Evolutionary conservation across 2,329 filamentous ascomycete species (phyloP), one percentile per base, ranked within the genome.

Genomic region (Didymella glomerata): DNA sequence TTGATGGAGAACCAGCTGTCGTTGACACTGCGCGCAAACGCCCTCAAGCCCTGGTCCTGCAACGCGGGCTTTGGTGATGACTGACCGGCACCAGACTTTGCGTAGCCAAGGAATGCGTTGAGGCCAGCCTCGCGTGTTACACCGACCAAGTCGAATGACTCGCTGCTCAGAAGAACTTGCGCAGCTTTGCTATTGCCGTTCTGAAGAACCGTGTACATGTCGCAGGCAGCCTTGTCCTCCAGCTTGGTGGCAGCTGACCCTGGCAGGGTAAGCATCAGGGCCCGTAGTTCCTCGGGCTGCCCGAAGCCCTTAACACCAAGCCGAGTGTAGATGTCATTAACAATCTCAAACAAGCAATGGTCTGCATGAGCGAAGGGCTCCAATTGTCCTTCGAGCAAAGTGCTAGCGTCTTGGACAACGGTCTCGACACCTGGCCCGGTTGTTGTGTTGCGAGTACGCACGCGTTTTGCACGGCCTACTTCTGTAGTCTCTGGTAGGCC

Each of bases 381-480:
- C 13, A 88, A 74, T 47, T 84, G 83, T 54, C 85, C 80, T 63
- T 85, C 82, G 57, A 83, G 83, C 64, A 85, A 82, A 68, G 82
- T 85, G 18, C 78, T 78, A 45, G 80, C 78, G 59, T 87, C 85
- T 40, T 84, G 82, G 27, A 79, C 75, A 16, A 80, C 75, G 20
- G 82, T 80, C 36, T 83, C 82, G 11, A 77, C 70, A 16, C 75
- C 70, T 27, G 74, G 72, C 30, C 86, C 84, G 7, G 78, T 79
- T 48, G 83, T 78, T 9, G 84, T 84, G 62, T 88, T 86, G 61
- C 87, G 81, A 28, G 85, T 85, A 51, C 86, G 83, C 18, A 86
- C 83, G 34, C 87, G 82, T 67, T 86, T 86, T 70, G 86, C 88
- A 47, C 86, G 81, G 20, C 82, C 81, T 48, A 83, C 83, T 60